A percentile compares a stretch with the other conserved stretches of the same genome.
These are phyloP conservation scores for Xylaria sp. DNA, from an alignment of 2,329 filamentous ascomycete genomes.

Conservation along the genomic window DNA sequence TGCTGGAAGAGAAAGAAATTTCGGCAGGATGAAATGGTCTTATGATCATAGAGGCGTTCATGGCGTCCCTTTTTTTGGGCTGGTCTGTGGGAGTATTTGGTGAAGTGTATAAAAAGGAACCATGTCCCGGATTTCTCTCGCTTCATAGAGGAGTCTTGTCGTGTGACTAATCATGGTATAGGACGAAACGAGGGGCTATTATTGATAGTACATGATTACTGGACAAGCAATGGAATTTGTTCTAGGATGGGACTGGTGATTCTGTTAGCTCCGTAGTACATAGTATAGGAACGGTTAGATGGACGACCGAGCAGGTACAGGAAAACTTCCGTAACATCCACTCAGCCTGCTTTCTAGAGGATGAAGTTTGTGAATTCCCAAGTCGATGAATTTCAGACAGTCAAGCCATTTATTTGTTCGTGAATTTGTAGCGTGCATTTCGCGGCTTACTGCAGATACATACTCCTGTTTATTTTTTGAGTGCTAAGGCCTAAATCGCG, in stretches of 20 bases:
- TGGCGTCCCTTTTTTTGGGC: constrained; percentile 21
- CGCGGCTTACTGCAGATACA: not conserved
- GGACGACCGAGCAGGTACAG: constrained; percentile 5
- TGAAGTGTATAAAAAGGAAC: constrained; percentile 29
- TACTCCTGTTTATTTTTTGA: not conserved
- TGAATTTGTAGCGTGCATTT: not conserved
- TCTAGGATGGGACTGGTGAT: not conserved
- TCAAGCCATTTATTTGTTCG: not conserved
- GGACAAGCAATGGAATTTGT: not conserved
- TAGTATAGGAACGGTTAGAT: not conserved
- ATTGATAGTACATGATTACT: not conserved
- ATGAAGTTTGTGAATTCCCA: constrained; percentile 3
- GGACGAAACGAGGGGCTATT: not conserved
- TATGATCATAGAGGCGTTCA: constrained; percentile 35
- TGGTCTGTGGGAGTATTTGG: constrained; percentile 17
- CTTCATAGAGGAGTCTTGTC: constrained; percentile 10
- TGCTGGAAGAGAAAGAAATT: not conserved
- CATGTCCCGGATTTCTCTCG: constrained; percentile 1
- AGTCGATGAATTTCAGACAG: not conserved
- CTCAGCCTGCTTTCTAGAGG: not conserved
- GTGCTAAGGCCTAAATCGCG: not conserved
- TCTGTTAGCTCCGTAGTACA: not conserved
- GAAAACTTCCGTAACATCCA: not conserved
- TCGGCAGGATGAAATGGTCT: constrained; percentile 16
- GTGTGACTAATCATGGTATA: constrained; percentile 1